Conservation (phyloP, 2,329 filamentous ascomycete species). For the Didymella exigua region DNA sequence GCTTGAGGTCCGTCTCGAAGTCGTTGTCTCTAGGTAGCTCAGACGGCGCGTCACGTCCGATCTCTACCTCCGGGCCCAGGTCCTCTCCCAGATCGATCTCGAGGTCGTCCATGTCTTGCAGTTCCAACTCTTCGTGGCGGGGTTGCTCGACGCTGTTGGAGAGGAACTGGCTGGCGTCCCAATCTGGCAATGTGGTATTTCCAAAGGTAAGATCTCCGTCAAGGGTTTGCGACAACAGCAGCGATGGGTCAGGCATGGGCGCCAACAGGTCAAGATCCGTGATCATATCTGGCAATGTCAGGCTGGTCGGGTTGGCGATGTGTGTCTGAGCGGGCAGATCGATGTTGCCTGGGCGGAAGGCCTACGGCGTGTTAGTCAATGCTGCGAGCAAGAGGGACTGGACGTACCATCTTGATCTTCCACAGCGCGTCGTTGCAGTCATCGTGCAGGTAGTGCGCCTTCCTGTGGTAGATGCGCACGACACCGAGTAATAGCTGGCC, state of each 20-base stretch:
- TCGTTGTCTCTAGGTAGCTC: slow-evolving; percentile 51
- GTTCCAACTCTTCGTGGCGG: slow-evolving; percentile 50
- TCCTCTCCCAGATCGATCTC: slow-evolving; percentile 70
- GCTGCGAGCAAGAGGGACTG: neutral
- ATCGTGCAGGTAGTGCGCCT: slow-evolving; percentile 93
- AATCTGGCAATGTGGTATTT: slow-evolving; percentile 58
- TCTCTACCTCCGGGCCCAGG: slow-evolving; percentile 73
- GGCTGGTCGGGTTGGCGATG: slow-evolving; percentile 79
- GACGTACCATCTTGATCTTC: slow-evolving; percentile 93
- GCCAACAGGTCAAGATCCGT: slow-evolving; percentile 90
- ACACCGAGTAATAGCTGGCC: slow-evolving; percentile 94
- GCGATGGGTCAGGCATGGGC: slow-evolving; percentile 78
- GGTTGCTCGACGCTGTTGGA: slow-evolving; percentile 66
- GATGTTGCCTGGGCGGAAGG: slow-evolving; percentile 94
- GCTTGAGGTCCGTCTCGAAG: slow-evolving; percentile 57
- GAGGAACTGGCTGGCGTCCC: slow-evolving; percentile 77
- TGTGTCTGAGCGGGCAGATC: slow-evolving; percentile 82
- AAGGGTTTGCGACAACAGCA: slow-evolving; percentile 73
- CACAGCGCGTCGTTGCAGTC: slow-evolving; percentile 97
- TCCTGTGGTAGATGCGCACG: slow-evolving; percentile 95
- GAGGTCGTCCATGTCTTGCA: slow-evolving; percentile 62
- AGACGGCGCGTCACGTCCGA: slow-evolving; percentile 82
- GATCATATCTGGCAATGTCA: slow-evolving; percentile 89
- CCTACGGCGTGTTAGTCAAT: slow-evolving; percentile 53
- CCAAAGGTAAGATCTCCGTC: slow-evolving; percentile 54